phyloP scores from a whole-genome alignment of 768 basidiomycete species.

The Pleurotus eryngii region DNA sequence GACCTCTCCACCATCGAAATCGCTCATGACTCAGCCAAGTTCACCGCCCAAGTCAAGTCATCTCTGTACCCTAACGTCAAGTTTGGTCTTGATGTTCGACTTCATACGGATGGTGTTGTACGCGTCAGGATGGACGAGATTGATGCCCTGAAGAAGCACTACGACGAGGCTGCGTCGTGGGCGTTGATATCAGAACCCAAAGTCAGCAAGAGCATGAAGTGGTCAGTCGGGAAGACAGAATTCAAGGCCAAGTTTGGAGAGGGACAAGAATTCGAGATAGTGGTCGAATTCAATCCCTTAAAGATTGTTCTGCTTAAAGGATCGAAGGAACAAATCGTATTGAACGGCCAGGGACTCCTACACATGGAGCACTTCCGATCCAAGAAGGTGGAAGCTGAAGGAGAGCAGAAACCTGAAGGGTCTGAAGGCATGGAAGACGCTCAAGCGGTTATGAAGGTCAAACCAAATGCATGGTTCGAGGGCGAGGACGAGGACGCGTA shows the following conservation, averaged over 20 bases:
- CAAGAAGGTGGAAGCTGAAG: constrained; percentile 41
- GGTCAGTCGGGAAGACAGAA: constrained; percentile 64
- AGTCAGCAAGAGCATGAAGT: constrained; percentile 55
- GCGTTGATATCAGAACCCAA: constrained; percentile 73
- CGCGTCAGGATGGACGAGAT: constrained; percentile 93
- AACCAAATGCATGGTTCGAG: constrained; percentile 79
- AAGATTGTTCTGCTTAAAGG: constrained; percentile 67
- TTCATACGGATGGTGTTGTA: constrained; percentile 86
- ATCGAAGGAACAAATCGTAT: constrained; percentile 79
- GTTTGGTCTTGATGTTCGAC: constrained; percentile 77
- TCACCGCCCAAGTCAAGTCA: constrained; percentile 76
- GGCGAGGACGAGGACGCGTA: constrained; percentile 78
- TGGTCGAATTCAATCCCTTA: constrained; percentile 74
- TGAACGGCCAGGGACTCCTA: constrained; percentile 86
- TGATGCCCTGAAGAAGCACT: constrained; percentile 72
- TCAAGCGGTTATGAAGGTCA: constrained; percentile 53
- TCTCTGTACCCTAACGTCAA: constrained; percentile 80
- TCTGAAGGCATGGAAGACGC: constrained; percentile 39
- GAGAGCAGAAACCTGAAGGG: constrained; percentile 39
- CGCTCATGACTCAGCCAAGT: constrained; percentile 50
- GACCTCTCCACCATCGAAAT: constrained; percentile 52
- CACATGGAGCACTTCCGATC: constrained; percentile 98
- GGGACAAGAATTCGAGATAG: constrained; percentile 60
- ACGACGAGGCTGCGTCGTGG: constrained; percentile 92
- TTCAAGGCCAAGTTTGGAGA: constrained; percentile 63